Base-by-base conservation (phyloP, 2,329 filamentous ascomycete genomes). In the Domatiomyces globalis region DNA sequence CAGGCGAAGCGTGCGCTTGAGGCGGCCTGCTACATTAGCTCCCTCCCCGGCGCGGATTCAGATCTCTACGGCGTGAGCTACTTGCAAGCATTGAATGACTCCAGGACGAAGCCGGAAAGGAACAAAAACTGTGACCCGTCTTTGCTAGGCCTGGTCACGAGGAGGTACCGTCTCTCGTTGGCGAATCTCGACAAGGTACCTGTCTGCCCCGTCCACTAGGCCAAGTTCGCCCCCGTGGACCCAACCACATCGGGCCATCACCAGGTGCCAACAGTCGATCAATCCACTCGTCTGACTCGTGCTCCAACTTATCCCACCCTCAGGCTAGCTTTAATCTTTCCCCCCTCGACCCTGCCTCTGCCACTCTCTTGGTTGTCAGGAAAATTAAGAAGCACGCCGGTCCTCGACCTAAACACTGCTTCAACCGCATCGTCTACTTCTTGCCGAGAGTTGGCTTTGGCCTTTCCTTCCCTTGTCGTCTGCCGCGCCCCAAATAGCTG, bases 331-430 rank as follows among this genome's bases (percentile, higher is more conserved):
- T 53, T 49, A 56, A 33, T 27, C 29, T 17, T 33, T 19, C 20
- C 19, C 20, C 27, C 45, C 27, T 29, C 45, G 29, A 47, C 27
- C 45, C 27, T 47, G 45, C 19, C 45, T 45, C 49, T 51, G 52
- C 44, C 46, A 49, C 49, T 46, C n/a, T 39, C 55, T 54, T 51
- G 54, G 52, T 47, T 52, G 51, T 53, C 49, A 54, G 54, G 50
- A 53, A 48, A 57, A 57, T 56, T 59, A 57, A 57, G 54, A 51
- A 58, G 45, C 53, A 52, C 56, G 44, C 58, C 58, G 58, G 58
- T 52, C 46, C 52, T 55, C 48, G 54, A 51, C 53, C 56, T 56
- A 60, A 56, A 52, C 51, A 55, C 55, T 58, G 57, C 57, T 58
- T 58, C 57, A 56, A 49, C 54, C 50, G 46, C 53, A 54, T 56